Percentiles rank a stretch among this genome's conserved stretches.
Evolutionary conservation across 331 rosid genomes (phyloP).

Genomic region (Rosa hybrid): DNA sequence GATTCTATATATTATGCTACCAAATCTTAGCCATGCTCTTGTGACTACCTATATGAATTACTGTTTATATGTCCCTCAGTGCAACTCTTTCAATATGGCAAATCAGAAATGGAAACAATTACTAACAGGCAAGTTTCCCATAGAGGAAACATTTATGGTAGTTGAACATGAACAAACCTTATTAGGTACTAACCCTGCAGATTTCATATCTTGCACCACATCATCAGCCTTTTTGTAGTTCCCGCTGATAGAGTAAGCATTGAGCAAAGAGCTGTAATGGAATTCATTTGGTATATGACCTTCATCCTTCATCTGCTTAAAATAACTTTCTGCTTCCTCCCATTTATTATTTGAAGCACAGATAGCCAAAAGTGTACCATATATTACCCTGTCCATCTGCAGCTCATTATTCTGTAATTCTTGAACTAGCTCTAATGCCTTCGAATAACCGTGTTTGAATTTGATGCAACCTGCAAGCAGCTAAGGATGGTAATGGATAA

Average conservation of each 20-base stretch:
- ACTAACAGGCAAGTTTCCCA: neutral
- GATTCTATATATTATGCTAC: neutral
- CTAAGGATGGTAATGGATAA: slow-evolving; percentile 46
- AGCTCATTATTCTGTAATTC: slow-evolving; percentile 58
- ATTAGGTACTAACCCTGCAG: slow-evolving; percentile 91
- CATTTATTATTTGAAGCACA: slow-evolving; percentile 82
- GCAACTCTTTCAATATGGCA: neutral
- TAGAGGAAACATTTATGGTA: neutral
- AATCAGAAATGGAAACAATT: neutral
- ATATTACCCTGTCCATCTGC: slow-evolving; percentile 69
- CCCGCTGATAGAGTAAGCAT: slow-evolving; percentile 71
- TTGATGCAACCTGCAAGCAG: slow-evolving; percentile 86
- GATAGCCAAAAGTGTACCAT: slow-evolving; percentile 84
- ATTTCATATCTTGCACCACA: slow-evolving; percentile 73
- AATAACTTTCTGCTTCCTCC: slow-evolving; percentile 79
- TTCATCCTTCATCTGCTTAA: slow-evolving; percentile 73
- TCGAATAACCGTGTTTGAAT: slow-evolving; percentile 65
- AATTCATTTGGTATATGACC: slow-evolving; percentile 69
- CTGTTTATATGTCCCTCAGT: neutral
- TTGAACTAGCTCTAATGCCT: slow-evolving; percentile 73
- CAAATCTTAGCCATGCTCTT: neutral
- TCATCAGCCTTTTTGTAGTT: slow-evolving; percentile 68
- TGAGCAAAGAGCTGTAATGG: slow-evolving; percentile 86
- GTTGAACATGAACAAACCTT: slow-evolving; percentile 78
- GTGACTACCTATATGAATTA: neutral